Percentiles rank a stretch among this genome's conserved stretches.
Conservation (phyloP, 2,329 filamentous ascomycete genomes). For the Aspergillus vadensis region DNA sequence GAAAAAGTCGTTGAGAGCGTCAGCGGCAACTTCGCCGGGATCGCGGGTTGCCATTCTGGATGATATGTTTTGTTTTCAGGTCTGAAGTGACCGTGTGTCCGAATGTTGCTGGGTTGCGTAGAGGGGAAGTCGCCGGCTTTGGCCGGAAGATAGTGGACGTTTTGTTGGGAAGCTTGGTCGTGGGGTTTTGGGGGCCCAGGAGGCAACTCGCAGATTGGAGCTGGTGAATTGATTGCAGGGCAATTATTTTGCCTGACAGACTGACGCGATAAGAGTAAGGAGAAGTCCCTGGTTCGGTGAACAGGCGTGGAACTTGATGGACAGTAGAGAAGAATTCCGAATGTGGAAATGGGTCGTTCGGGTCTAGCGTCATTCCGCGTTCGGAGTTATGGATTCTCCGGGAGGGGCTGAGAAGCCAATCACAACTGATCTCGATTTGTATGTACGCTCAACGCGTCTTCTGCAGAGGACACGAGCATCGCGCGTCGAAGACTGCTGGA, state of each 20-base stretch:
- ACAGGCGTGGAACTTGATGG: not conserved
- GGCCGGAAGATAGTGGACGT: not conserved
- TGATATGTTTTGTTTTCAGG: not conserved
- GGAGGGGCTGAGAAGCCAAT: slow-evolving; percentile 10
- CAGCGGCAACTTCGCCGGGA: slow-evolving; percentile 25
- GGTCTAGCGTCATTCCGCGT: slow-evolving; percentile 13
- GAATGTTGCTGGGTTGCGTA: slow-evolving; percentile 7
- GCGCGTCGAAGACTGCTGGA: not conserved
- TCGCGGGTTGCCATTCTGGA: slow-evolving; percentile 29
- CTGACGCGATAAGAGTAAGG: not conserved
- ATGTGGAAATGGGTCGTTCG: slow-evolving; percentile 18
- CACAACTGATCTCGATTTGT: not conserved
- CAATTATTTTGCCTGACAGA: not conserved
- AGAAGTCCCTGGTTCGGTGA: not conserved
- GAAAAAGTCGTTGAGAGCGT: slow-evolving; percentile 35
- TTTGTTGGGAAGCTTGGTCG: not conserved
- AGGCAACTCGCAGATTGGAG: not conserved
- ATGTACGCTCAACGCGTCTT: slow-evolving; percentile 6
- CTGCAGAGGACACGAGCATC: not conserved
- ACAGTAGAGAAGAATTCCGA: slow-evolving; percentile 11
- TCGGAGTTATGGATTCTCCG: slow-evolving; percentile 14
- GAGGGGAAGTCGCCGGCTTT: not conserved
- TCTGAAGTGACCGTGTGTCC: slow-evolving; percentile 1
- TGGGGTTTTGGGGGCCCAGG: not conserved
- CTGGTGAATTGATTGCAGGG: not conserved